Evolutionary conservation across 192 early-diverging fungal genomes (phyloP).

Genomic region (Linnemannia elongata): DNA sequence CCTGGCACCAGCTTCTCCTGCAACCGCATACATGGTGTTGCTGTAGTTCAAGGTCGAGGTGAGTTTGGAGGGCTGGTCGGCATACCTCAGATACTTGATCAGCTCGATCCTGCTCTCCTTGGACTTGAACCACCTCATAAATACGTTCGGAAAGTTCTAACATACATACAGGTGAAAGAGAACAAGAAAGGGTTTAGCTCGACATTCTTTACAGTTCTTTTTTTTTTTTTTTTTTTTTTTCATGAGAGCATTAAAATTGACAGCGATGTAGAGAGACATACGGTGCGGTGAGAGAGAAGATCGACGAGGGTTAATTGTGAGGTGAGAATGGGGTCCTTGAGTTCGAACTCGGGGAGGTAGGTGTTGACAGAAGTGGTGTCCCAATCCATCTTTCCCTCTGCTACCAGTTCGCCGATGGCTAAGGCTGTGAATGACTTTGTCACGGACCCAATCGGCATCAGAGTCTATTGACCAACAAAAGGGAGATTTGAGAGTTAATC

Average conservation of each 20-base stretch:
- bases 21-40: slow-evolving; percentile 25
- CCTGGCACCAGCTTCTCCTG: slow-evolving; percentile 22
- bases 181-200: too few relatives aligned
- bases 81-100: neutral
- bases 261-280: neutral
- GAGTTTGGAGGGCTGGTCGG: neutral
- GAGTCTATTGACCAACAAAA: neutral
- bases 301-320: slow-evolving; percentile 11
- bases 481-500: neutral
- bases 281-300: slow-evolving; percentile 18
- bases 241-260: neutral
- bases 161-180: too few relatives aligned
- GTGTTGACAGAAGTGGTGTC: slow-evolving; percentile 6
- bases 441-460: slow-evolving; percentile 20
- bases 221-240: too few relatives aligned
- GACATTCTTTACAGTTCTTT: too few relatives aligned
- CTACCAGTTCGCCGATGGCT: slow-evolving; percentile 18
- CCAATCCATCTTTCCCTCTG: slow-evolving; percentile 21
- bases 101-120: neutral
- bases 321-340: neutral
- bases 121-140: too few relatives aligned
- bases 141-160: too few relatives aligned
- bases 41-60: neutral
- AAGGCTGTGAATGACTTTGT: slow-evolving; percentile 20
- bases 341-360: neutral